phyloP scores from a whole-genome alignment of 768 basidiomycete genomes.

The Coprinopsis strossmayeri region DNA sequence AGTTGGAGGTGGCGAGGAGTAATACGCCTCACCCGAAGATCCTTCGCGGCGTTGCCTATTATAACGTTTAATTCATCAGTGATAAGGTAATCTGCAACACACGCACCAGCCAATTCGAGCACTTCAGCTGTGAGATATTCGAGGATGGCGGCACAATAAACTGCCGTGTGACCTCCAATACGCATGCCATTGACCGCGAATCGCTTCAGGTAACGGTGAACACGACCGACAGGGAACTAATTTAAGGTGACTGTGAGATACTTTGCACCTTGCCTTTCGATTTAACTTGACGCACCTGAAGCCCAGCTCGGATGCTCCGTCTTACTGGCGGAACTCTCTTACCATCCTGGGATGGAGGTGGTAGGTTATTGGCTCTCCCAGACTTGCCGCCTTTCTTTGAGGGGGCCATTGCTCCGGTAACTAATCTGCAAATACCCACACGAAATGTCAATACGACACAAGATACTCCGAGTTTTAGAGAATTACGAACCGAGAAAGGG shows the following conservation, averaged over 20 bases:
- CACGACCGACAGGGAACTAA: slow-evolving; percentile 98
- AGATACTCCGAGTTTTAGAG: too few relatives aligned
- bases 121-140: slow-evolving; percentile 98
- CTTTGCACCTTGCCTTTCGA: slow-evolving; percentile 27
- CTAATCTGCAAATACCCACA: neutral
- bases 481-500: too few relatives aligned
- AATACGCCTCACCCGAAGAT: slow-evolving; percentile 95
- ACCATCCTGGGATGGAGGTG: neutral
- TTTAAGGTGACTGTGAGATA: too few relatives aligned
- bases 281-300: slow-evolving; percentile 50
- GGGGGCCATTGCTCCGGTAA: slow-evolving; percentile 33
- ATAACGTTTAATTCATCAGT: neutral
- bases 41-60: slow-evolving; percentile 92
- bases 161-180: slow-evolving; percentile 96
- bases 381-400: slow-evolving; percentile 24
- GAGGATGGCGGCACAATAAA: slow-evolving; percentile 92
- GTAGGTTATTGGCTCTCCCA: slow-evolving; percentile 34
- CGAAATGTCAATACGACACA: neutral
- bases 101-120: slow-evolving; percentile 86
- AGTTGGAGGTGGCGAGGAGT: slow-evolving; percentile 94
- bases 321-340: slow-evolving; percentile 23
- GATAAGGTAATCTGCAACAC: neutral
- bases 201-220: slow-evolving; percentile 91
- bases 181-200: slow-evolving; percentile 91
- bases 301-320: slow-evolving; percentile 80